phyloP scores from a whole-genome alignment of 2,329 filamentous ascomycete species.

The Paracorniculantispora psalliotae region DNA sequence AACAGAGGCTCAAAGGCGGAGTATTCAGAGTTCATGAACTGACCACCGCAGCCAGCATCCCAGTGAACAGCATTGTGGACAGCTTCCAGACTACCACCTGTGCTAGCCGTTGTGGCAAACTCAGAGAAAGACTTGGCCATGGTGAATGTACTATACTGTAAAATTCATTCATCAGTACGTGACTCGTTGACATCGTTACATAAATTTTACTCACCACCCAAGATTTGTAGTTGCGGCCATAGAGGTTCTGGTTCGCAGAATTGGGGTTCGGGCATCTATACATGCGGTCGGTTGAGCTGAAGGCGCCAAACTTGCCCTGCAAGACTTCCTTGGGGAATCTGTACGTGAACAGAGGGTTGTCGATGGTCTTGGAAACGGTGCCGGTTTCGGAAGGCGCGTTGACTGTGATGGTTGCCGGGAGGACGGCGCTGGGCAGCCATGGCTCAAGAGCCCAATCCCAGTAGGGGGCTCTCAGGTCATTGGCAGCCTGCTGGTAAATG shows the following conservation, averaged over 20 bases:
- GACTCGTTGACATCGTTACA: too few relatives aligned
- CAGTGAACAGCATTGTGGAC: constrained; percentile 40
- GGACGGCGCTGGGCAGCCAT: constrained; percentile 36
- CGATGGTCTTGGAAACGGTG: constrained; percentile 29
- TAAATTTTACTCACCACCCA: constrained; percentile 33
- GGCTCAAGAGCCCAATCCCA: constrained; percentile 50
- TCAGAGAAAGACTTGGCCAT: constrained; percentile 30
- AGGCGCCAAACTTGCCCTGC: constrained; percentile 33
- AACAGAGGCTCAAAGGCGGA: constrained; percentile 44
- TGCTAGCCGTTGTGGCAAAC: constrained; percentile 31
- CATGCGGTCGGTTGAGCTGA: constrained; percentile 18
- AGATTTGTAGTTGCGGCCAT: constrained; percentile 31
- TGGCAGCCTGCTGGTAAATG: constrained; percentile 40
- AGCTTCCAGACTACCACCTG: constrained; percentile 37
- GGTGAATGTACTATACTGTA: constrained; percentile 38
- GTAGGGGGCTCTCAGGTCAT: constrained; percentile 43
- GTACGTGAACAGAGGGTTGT: constrained; percentile 51
- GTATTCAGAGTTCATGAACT: constrained; percentile 36
- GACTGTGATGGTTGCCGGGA: constrained; percentile 31
- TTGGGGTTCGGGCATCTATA: constrained; percentile 33
- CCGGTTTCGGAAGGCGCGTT: constrained; percentile 34
- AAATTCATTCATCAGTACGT: not conserved
- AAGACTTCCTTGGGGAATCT: constrained; percentile 39
- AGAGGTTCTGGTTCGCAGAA: constrained; percentile 33
- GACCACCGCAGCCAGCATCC: constrained; percentile 33